Percentiles rank a stretch among this genome's conserved stretches.
phyloP scores from a whole-genome alignment of 2,329 filamentous ascomycete genomes.

The Stagonosporopsis vannaccii region DNA sequence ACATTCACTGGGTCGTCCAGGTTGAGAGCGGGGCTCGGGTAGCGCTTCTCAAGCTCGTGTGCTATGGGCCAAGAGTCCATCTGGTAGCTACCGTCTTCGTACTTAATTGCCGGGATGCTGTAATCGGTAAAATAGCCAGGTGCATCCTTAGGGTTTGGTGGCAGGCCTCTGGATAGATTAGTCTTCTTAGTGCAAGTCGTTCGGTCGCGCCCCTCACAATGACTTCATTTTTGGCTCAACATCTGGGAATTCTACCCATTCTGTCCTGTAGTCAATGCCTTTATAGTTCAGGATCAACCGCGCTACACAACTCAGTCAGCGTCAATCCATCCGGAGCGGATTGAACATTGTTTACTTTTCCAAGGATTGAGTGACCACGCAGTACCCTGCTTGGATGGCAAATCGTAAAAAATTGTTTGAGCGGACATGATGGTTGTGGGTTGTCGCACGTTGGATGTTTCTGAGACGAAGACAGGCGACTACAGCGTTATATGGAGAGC shows the following conservation, averaged over 20 bases:
- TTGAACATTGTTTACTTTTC: slow-evolving; percentile 63
- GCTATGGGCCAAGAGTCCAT: slow-evolving; percentile 72
- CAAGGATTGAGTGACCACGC: slow-evolving; percentile 74
- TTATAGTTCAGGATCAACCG: slow-evolving; percentile 74
- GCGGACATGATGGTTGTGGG: slow-evolving; percentile 30
- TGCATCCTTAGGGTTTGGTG: slow-evolving; percentile 53
- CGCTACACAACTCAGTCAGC: slow-evolving; percentile 52
- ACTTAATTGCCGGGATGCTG: slow-evolving; percentile 63
- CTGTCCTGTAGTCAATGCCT: slow-evolving; percentile 69
- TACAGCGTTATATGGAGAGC: not conserved
- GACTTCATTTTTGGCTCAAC: slow-evolving; percentile 64
- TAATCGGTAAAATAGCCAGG: slow-evolving; percentile 53
- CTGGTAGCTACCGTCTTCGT: slow-evolving; percentile 64
- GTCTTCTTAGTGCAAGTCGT: not conserved
- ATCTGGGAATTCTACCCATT: slow-evolving; percentile 75
- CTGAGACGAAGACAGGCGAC: not conserved
- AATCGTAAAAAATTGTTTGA: slow-evolving; percentile 66
- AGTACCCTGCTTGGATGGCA: slow-evolving; percentile 62
- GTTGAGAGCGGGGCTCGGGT: slow-evolving; percentile 66
- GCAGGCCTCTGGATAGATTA: slow-evolving; percentile 47
- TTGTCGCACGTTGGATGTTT: not conserved
- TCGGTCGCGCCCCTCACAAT: slow-evolving; percentile 53
- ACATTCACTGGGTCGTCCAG: slow-evolving; percentile 62
- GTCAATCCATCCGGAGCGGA: too few relatives aligned
- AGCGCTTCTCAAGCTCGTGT: slow-evolving; percentile 62